Base-by-base conservation (phyloP, 1,139 yeast genomes). In the Scheffersomyces illinoinensis region DNA sequence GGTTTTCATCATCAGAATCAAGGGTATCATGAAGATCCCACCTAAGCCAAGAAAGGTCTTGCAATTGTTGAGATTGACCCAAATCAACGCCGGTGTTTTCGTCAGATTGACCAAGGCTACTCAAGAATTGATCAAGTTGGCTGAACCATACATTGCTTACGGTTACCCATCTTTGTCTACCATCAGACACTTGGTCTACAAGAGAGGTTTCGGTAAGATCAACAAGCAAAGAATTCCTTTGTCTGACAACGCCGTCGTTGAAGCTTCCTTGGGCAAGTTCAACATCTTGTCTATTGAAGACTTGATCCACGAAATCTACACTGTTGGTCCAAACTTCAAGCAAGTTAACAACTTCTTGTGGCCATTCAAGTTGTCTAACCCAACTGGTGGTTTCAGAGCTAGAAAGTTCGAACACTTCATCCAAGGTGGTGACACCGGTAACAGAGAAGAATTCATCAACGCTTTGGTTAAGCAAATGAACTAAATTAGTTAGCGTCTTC, bases 401-500 rank as follows among this genome's bases (percentile, higher is more conserved):
- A 93, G 98, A 90, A 95, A 95, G 89, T 95, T 95, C 97, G 90
- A 89, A 88, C 99, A 95, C 87, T 95, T 91, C 82, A 91, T 95
- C 88, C 98, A 93, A 87, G 98, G 99, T 87, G 99, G 99, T 88
- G 91, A 97, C 85, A 87, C 93, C 82, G 99, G 99, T 89, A 93
- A 95, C 97, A 93, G 98, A 85, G 99, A 95, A 86, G 91, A 93
- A 78, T 90, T 87, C 92, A 95, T 95, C 85, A 95, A 95, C 89
- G 90, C 91, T 82, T 91, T 96, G 84, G 93, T 95, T 81, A 93
- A 93, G 88, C 92, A 96, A 81, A 91, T 91, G 96, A 90, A 90
- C 93, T 90, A 89, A 83, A 76, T 69, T 59, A 58, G 55, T 58
- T 57, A 54, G 57, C 59, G 63, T 57, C 58, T 59, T 50, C 59